A percentile compares a stretch with the other conserved stretches of the same genome.
These are phyloP conservation scores for Russula ochroleuca DNA, from an alignment of 768 basidiomycete species.

Conservation along the genomic window DNA sequence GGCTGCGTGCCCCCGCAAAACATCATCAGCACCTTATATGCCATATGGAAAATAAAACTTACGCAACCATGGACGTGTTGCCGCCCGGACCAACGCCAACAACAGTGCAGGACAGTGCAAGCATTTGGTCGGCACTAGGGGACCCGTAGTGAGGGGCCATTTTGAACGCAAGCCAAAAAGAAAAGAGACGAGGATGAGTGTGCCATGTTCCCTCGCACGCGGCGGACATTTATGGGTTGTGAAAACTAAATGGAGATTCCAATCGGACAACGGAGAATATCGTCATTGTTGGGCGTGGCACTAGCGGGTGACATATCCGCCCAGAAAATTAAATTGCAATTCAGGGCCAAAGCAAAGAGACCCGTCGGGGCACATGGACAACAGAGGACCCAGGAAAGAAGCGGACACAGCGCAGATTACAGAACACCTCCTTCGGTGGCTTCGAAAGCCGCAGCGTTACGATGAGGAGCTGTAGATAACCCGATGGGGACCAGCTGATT, in stretches of 20 bases:
- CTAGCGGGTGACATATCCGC: slow-evolving; percentile 14
- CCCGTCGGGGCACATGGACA: slow-evolving; percentile 9
- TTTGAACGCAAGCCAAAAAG: slow-evolving; percentile 18
- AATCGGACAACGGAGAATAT: background rate
- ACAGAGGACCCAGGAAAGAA: slow-evolving; percentile 16
- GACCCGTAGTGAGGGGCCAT: slow-evolving; percentile 31
- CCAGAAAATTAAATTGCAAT: background rate
- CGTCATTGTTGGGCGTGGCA: background rate
- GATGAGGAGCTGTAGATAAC: background rate
- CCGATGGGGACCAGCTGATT: slow-evolving; percentile 3
- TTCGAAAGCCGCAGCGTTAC: background rate
- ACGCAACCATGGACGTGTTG: slow-evolving; percentile 81
- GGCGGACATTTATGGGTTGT: slow-evolving; percentile 4
- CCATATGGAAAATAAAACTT: slow-evolving; percentile 33
- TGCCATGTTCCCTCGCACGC: background rate
- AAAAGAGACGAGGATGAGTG: slow-evolving; percentile 10
- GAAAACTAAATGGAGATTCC: background rate
- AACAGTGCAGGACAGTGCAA: slow-evolving; percentile 51
- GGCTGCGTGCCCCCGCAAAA: slow-evolving; percentile 33
- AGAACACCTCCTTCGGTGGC: background rate
- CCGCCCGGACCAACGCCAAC: slow-evolving; percentile 82
- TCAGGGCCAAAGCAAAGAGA: background rate
- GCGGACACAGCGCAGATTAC: slow-evolving; percentile 17
- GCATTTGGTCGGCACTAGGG: slow-evolving; percentile 43
- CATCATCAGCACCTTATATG: slow-evolving; percentile 10